Percentiles rank a stretch among this genome's conserved stretches.
phyloP scores from a whole-genome alignment of 495 filamentous ascomycete genomes.

The Ascobolus immersus region DNA sequence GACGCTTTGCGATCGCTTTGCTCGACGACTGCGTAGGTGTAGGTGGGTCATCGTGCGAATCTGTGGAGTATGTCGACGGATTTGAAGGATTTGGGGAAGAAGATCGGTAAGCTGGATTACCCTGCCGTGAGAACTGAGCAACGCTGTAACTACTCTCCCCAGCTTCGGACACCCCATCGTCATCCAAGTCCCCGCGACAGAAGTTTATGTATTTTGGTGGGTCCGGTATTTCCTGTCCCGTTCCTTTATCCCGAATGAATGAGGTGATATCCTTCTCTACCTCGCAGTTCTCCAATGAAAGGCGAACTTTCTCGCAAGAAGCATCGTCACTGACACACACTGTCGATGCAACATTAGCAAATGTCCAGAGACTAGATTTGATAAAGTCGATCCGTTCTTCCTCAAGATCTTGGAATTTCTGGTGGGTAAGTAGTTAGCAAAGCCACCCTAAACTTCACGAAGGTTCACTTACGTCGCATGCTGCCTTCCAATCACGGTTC shows the following conservation, averaged over 20 bases:
- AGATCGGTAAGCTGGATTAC: slow-evolving; percentile 81
- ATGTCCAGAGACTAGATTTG: slow-evolving; percentile 91
- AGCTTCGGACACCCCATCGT: slow-evolving; percentile 54
- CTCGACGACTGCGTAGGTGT: not conserved
- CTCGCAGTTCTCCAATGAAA: slow-evolving; percentile 83
- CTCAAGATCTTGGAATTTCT: slow-evolving; percentile 98
- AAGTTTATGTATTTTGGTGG: slow-evolving; percentile 97
- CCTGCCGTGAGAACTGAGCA: slow-evolving; percentile 79
- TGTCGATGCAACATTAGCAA: slow-evolving; percentile 88
- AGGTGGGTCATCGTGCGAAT: not conserved
- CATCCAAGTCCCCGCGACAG: slow-evolving; percentile 55
- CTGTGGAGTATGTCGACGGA: slow-evolving; percentile 18
- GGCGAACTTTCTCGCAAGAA: slow-evolving; percentile 87
- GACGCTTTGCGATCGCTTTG: no score
- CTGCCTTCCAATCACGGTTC: slow-evolving; percentile 95
- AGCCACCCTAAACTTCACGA: not conserved
- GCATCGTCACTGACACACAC: slow-evolving; percentile 98
- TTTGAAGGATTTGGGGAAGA: slow-evolving; percentile 73
- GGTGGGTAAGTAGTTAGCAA: slow-evolving; percentile 6
- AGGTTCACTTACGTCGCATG: slow-evolving; percentile 43
- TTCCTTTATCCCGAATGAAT: slow-evolving; percentile 78
- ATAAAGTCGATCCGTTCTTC: slow-evolving; percentile 91
- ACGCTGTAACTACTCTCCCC: slow-evolving; percentile 77
- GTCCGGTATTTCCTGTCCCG: slow-evolving; percentile 91
- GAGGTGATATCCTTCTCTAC: slow-evolving; percentile 79